phyloP scores from a whole-genome alignment of 2,329 filamentous ascomycete genomes.

The Beauveria australis region DNA sequence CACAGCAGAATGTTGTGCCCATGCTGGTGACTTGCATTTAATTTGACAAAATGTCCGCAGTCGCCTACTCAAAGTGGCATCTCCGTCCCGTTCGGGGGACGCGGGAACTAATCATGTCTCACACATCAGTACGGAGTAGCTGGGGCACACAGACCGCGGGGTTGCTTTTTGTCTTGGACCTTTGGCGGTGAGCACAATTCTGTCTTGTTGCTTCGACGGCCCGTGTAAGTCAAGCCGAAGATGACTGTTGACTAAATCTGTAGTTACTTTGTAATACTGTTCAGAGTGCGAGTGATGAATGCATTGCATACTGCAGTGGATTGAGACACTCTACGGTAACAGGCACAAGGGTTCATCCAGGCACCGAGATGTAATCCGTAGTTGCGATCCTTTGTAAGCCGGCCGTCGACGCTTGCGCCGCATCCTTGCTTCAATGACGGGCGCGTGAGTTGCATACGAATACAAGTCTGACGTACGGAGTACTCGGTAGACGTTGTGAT shows the following conservation, averaged over 20 bases:
- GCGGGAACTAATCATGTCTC: not conserved
- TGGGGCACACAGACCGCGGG: not conserved
- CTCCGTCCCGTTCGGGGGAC: not conserved
- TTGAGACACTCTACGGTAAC: not conserved
- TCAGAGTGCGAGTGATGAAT: not conserved
- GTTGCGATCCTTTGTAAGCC: not conserved
- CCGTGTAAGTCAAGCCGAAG: not conserved
- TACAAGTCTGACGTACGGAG: not conserved
- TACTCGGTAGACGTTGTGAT: not conserved
- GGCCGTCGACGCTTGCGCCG: not conserved
- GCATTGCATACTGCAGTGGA: not conserved
- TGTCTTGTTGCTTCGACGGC: not conserved
- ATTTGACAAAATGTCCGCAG: not conserved
- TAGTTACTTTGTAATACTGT: not conserved
- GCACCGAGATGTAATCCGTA: not conserved
- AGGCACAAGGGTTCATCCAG: not conserved
- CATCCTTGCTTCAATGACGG: not conserved
- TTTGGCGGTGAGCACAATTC: conserved; percentile 4
- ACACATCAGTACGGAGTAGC: not conserved
- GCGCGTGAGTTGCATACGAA: not conserved
- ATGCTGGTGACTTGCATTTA: not conserved
- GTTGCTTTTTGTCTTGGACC: not conserved
- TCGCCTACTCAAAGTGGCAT: not conserved
- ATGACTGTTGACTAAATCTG: too few species aligned
- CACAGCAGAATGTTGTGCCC: not conserved